phyloP scores from a whole-genome alignment of 2,329 filamentous ascomycete species.

The Alternaria triticina region DNA sequence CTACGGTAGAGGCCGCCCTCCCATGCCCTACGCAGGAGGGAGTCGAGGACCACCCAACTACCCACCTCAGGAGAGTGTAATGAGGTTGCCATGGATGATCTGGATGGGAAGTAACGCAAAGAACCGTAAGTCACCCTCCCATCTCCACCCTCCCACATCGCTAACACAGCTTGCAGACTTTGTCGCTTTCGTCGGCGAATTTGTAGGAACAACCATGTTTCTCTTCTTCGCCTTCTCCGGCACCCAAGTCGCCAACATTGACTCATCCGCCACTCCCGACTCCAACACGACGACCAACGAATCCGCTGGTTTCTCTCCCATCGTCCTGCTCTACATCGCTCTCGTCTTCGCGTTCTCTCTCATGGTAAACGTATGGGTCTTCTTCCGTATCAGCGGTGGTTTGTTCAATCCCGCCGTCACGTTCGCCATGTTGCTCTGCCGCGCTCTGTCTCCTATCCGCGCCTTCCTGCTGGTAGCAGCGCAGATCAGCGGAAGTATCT shows the following conservation, averaged over 20 bases:
- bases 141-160: slow-evolving; percentile 31
- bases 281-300: slow-evolving; percentile 53
- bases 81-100: slow-evolving; percentile 44
- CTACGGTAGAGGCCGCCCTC: slow-evolving; percentile 15
- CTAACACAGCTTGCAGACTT: slow-evolving; percentile 33
- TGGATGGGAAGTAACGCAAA: slow-evolving; percentile 48
- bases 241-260: slow-evolving; percentile 57
- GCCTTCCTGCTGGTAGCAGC: slow-evolving; percentile 53
- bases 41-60: slow-evolving; percentile 26
- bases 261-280: slow-evolving; percentile 47
- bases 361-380: slow-evolving; percentile 51
- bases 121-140: slow-evolving; percentile 33
- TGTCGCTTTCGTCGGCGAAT: slow-evolving; percentile 57
- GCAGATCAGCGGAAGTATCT: slow-evolving; percentile 55
- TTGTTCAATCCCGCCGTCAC: slow-evolving; percentile 43
- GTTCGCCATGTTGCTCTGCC: slow-evolving; percentile 45
- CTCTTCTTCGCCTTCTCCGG: slow-evolving; percentile 55
- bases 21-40: slow-evolving; percentile 12
- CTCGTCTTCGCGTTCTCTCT: slow-evolving; percentile 46
- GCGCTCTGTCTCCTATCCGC: slow-evolving; percentile 51
- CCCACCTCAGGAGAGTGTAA: slow-evolving; percentile 45
- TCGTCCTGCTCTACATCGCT: slow-evolving; percentile 49
- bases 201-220: slow-evolving; percentile 54
- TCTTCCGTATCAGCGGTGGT: slow-evolving; percentile 46
- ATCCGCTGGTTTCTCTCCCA: slow-evolving; percentile 53